phyloP scores from a whole-genome alignment of 352 stramenopile species.

The Aphanomyces invadans region DNA sequence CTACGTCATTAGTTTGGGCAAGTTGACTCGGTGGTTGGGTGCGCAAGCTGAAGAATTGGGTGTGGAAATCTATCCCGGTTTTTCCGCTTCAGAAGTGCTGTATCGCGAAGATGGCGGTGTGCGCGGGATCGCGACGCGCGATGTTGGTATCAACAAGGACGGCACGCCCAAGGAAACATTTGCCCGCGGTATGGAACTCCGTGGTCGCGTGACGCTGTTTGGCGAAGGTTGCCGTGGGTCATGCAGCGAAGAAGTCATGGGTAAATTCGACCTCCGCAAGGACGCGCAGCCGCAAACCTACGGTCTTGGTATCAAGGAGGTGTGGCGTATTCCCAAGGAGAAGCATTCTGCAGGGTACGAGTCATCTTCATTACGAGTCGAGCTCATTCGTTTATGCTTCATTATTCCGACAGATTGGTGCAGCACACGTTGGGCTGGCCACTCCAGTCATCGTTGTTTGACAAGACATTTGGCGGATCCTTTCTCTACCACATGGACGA shows the following conservation, averaged over 20 bases:
- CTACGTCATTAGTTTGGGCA: constrained; percentile 96
- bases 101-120: constrained; percentile 80
- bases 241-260: constrained; percentile 95
- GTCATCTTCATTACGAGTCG: constrained; percentile 11
- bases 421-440: constrained; percentile 99
- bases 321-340: constrained; percentile 87
- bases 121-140: constrained; percentile 94
- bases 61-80: constrained; percentile 99
- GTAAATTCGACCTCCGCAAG: constrained; percentile 93
- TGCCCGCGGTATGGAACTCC: constrained; percentile 96
- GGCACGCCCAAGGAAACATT: constrained; percentile 94
- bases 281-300: constrained; percentile 93
- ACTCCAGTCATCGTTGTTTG: constrained; percentile 84
- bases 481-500: constrained; percentile 99
- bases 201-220: constrained; percentile 88
- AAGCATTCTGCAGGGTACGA: constrained; percentile 87
- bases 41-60: constrained; percentile 94
- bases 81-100: constrained; percentile 91
- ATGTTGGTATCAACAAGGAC: constrained; percentile 97
- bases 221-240: constrained; percentile 96
- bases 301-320: constrained; percentile 99
- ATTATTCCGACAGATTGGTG: constrained; percentile 58
- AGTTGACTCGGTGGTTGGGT: constrained; percentile 96
- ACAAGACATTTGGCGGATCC: constrained; percentile 95
- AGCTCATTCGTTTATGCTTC: no score